Base-by-base conservation (phyloP, 164 flowering plant species). In the Stephania cephalantha region DNA sequence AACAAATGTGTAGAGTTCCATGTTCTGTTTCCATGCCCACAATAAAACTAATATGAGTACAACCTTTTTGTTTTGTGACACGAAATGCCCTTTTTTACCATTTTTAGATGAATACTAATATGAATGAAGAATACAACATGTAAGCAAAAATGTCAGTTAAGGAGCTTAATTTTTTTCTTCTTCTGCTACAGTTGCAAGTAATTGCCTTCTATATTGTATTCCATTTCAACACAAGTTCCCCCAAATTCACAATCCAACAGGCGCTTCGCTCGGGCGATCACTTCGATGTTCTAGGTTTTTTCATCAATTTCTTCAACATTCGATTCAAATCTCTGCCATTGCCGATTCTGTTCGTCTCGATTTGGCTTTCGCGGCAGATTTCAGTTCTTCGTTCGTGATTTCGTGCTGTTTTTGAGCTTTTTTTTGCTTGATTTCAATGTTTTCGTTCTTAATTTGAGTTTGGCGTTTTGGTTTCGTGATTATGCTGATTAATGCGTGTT, bases 261-360 rank as follows among this genome's bases (percentile, higher is more conserved):
- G 25, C 25, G 25, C 25, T 25, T 25, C 30, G 18, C 3, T 48
- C 48, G 4, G 83, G 13, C 83, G 83, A 74, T 74, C 69, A 55
- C 17, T 30, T 69, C 82, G 67, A 85, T 72, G 88, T 76, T 35
- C 67, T 61, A 42, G 68, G 74, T 50, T 74, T 74, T 71, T 45
- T 20, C 20, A 0, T 30, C 30, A 12, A 17, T 17, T 46, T 55
- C 35, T 8, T 58, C 68, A 18, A 48, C 61, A 12, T 18, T 13
- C 9, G 72, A n/a, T 69, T 75, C 52, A 13, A 55, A 53, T 29
- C 69, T 55, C 44, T 53, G 12, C 53, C 42, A 6, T 58, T 10
- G 1, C 20, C 11, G 12, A 46, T 61, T 35, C 42, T 3, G 73
- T 58, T 69, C 76, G 31, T 74, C 44, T 67, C 18, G 22, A 18